Percentiles rank a stretch among this genome's conserved stretches.
phyloP scores from a whole-genome alignment of 371 early-diverging fungal species.

The Mortierella sp. region DNA sequence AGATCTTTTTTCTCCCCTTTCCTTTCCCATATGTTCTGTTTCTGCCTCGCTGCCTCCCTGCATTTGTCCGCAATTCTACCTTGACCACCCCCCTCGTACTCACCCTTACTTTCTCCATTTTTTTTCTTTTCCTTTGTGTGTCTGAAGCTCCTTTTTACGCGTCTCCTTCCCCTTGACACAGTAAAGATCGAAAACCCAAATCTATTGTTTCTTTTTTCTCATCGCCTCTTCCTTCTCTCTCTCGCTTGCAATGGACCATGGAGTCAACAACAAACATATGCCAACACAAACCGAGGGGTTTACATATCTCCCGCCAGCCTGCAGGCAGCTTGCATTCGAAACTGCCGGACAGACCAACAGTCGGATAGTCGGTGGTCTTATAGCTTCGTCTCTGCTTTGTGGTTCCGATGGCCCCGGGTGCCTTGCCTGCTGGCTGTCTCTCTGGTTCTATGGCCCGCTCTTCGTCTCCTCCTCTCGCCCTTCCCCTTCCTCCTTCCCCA shows the following conservation, averaged over 20 bases:
- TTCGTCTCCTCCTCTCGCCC: not conserved
- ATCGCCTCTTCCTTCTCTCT: not conserved
- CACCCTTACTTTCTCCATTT: not conserved
- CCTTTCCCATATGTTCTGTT: not conserved
- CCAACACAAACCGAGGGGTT: too few relatives aligned
- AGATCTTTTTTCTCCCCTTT: not conserved
- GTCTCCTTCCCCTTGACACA: conserved; percentile 23
- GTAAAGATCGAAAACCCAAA: too few relatives aligned
- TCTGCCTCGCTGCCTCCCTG: not conserved
- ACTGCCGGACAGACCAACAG: not conserved
- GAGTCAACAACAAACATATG: not conserved
- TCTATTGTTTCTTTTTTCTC: too few relatives aligned
- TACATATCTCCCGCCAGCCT: not conserved
- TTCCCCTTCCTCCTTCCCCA: not conserved
- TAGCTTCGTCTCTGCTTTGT: not conserved
- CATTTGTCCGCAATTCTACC: not conserved
- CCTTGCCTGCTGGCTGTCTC: not conserved
- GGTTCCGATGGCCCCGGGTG: not conserved
- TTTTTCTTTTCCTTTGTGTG: not conserved
- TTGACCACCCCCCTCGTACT: not conserved
- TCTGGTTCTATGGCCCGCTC: not conserved
- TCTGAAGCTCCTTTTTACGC: conserved; percentile 3
- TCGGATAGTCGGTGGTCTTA: not conserved
- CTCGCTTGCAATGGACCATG: not conserved
- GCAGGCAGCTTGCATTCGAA: not conserved